Percentiles rank a stretch among this genome's conserved stretches.
phyloP scores from a whole-genome alignment of 306 rosid genomes.

The Ochetophila trinervis region DNA sequence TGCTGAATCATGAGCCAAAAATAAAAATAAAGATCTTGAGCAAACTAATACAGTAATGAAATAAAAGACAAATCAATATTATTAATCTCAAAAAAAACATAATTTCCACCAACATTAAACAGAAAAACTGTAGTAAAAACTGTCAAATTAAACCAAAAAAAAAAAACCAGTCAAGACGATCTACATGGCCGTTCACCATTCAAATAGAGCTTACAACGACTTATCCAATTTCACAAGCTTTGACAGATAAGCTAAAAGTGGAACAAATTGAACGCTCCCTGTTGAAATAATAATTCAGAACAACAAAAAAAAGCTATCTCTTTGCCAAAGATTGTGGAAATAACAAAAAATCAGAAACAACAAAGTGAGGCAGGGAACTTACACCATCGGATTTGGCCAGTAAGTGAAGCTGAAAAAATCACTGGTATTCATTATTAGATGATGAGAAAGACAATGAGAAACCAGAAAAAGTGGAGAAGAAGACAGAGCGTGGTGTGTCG shows the following conservation, averaged over 20 bases:
- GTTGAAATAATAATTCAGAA: background rate
- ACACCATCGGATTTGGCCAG: slow-evolving; percentile 12
- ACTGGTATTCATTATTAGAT: background rate
- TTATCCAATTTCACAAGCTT: slow-evolving; percentile 6
- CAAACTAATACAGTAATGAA: background rate
- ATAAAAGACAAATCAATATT: background rate
- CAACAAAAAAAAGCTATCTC: background rate
- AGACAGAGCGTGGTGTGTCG: background rate
- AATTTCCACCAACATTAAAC: background rate
- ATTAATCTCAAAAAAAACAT: background rate
- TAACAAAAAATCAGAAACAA: background rate
- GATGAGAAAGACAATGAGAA: slow-evolving; percentile 1
- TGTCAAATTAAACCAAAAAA: background rate
- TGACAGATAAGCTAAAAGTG: background rate
- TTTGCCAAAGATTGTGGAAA: no score
- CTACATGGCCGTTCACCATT: background rate
- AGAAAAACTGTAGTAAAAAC: no score
- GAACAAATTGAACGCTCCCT: background rate
- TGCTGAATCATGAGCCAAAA: background rate
- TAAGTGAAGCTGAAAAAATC: background rate
- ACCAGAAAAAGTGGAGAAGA: background rate
- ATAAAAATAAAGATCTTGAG: background rate
- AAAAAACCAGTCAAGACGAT: background rate
- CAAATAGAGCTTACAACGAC: background rate
- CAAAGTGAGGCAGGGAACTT: slow-evolving; percentile 16